Percentiles rank a stretch among this genome's conserved stretches.
Conservation (phyloP, 257 asterid species). For the Fraxinus pennsylvanica region DNA sequence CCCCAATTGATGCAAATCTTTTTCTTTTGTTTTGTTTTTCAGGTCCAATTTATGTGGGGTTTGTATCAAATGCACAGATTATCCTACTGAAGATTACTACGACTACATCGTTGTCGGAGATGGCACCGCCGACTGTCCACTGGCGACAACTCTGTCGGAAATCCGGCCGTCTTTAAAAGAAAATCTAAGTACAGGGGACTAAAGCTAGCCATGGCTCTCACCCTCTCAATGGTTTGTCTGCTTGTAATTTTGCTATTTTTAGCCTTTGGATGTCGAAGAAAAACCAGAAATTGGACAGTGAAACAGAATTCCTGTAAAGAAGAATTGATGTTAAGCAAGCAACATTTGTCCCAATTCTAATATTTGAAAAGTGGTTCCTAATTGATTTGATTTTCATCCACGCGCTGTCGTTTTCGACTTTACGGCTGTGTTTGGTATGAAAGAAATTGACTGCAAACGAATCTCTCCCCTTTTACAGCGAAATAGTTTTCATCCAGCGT, state of each 20-base stretch:
- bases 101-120: too few relatives aligned
- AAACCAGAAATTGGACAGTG: constrained; percentile 59
- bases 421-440: not conserved
- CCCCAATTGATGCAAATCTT: too few relatives aligned
- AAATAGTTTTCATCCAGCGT: too few relatives aligned
- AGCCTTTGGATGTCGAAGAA: constrained; percentile 77
- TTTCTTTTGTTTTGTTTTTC: too few relatives aligned
- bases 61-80: too few relatives aligned
- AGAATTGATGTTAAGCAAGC: constrained; percentile 36
- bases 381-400: not conserved
- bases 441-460: not conserved
- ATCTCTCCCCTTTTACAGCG: too few relatives aligned
- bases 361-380: too few relatives aligned
- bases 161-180: constrained; percentile 57
- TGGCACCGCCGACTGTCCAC: too few relatives aligned
- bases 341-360: too few relatives aligned
- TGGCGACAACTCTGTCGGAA: not conserved
- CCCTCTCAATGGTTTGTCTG: constrained; percentile 70
- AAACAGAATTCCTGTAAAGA: constrained; percentile 62
- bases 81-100: too few relatives aligned
- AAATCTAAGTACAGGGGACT: constrained; percentile 54
- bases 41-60: too few relatives aligned
- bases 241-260: constrained; percentile 67
- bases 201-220: constrained; percentile 66
- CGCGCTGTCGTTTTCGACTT: not conserved